These are phyloP conservation scores for Chloris gayana DNA, from an alignment of 176 grass and related monocot genomes.

Conservation along the genomic window DNA sequence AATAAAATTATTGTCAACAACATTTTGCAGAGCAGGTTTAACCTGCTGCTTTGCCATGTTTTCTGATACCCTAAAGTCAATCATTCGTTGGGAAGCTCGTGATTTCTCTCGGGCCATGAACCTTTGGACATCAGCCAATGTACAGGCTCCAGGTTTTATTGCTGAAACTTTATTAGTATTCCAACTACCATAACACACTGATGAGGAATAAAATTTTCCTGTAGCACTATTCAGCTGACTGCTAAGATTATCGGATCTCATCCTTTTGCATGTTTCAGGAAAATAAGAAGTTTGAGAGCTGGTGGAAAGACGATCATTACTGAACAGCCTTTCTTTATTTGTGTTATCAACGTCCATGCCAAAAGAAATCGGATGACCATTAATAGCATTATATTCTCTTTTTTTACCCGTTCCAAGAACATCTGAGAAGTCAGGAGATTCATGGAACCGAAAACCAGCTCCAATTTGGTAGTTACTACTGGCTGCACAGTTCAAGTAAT, in stretches of 20 bases:
- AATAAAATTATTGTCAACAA: slow-evolving; percentile 3
- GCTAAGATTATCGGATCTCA: slow-evolving; percentile 42
- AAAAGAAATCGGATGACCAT: slow-evolving; percentile 41
- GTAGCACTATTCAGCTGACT: slow-evolving; percentile 19
- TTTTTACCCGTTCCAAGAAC: slow-evolving; percentile 42
- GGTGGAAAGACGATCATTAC: slow-evolving; percentile 23
- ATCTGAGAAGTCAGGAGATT: slow-evolving; percentile 41
- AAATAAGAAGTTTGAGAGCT: slow-evolving; percentile 21
- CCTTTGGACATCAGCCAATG: slow-evolving; percentile 52
- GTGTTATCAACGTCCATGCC: slow-evolving; percentile 17
- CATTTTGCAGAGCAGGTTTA: slow-evolving; percentile 9
- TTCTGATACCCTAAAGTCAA: slow-evolving; percentile 27
- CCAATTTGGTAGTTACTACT: slow-evolving; percentile 14
- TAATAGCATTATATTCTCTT: slow-evolving; percentile 55
- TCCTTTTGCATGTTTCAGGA: slow-evolving; percentile 54
- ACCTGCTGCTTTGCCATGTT: slow-evolving; percentile 28
- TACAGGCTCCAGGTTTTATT: slow-evolving; percentile 34
- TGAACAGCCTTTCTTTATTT: slow-evolving; percentile 4
- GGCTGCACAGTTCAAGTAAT: slow-evolving; percentile 30
- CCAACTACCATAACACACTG: slow-evolving; percentile 23
- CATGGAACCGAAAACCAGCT: slow-evolving; percentile 13
- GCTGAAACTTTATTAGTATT: slow-evolving; percentile 32
- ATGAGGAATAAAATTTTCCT: slow-evolving; percentile 34
- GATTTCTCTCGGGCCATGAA: slow-evolving; percentile 46
- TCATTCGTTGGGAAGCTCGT: slow-evolving; percentile 21